Evolutionary conservation across 768 basidiomycete species (phyloP).

Genomic region (Termitomyces sp.): DNA sequence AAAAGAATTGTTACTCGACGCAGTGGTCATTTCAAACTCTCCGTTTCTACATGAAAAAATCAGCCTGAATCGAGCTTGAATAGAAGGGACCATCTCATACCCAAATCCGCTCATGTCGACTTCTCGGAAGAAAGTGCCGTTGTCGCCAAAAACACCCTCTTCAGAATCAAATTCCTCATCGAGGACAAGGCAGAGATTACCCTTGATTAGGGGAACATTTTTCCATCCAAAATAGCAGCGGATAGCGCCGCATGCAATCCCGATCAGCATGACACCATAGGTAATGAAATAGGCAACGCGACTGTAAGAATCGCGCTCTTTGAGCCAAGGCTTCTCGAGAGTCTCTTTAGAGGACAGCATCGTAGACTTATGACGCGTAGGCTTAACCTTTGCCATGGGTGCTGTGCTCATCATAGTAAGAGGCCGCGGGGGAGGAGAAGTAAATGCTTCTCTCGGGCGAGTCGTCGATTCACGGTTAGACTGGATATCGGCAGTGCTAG

Average conservation of each 20-base stretch:
- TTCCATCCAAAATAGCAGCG: conserved; percentile 60
- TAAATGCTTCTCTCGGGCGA: conserved; percentile 54
- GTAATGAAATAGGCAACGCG: conserved; percentile 63
- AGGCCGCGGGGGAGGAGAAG: conserved; percentile 57
- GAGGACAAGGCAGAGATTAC: conserved; percentile 64
- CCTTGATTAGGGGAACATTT: conserved; percentile 43
- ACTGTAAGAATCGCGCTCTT: conserved; percentile 51
- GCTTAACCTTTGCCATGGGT: conserved; percentile 41
- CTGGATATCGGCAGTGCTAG: conserved; percentile 27
- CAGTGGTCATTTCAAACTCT: conserved; percentile 87
- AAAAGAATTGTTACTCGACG: conserved; percentile 70
- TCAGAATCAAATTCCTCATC: conserved; percentile 73
- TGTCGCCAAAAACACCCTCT: conserved; percentile 55
- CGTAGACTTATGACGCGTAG: conserved; percentile 49
- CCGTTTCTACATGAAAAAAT: conserved; percentile 50
- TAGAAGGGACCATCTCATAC: conserved; percentile 36
- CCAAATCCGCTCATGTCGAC: conserved; percentile 88
- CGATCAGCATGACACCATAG: conserved; percentile 57
- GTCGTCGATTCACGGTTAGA: conserved; percentile 36
- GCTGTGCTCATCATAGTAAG: conserved; percentile 53
- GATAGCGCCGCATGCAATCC: conserved; percentile 49
- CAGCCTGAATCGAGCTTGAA: conserved; percentile 7
- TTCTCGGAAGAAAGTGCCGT: conserved; percentile 72
- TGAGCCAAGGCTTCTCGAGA: conserved; percentile 66
- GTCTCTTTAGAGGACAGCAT: conserved; percentile 36